Conservation (phyloP, 2,329 filamentous ascomycete genomes). For the Metarhizium robertsii region DNA sequence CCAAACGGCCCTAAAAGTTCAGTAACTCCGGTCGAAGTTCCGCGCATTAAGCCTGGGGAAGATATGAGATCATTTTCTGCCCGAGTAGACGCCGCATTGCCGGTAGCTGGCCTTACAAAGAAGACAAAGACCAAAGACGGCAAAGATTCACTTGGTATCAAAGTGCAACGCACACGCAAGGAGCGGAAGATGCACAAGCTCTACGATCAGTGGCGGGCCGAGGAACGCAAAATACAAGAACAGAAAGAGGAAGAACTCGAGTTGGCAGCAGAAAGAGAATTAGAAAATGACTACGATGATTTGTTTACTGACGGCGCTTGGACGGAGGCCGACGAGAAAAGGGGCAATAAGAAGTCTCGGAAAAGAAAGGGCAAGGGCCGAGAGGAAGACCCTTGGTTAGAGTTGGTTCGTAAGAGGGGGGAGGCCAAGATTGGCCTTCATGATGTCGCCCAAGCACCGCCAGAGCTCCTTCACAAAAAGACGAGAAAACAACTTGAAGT, state of each 20-base stretch:
- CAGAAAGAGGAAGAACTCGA: slow-evolving; percentile 57
- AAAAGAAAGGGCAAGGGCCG: slow-evolving; percentile 36
- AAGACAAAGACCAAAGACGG: slow-evolving; percentile 48
- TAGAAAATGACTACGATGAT: slow-evolving; percentile 46
- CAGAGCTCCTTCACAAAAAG: slow-evolving; percentile 55
- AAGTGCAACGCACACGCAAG: slow-evolving; percentile 67
- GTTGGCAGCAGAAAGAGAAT: slow-evolving; percentile 51
- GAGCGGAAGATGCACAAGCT: slow-evolving; percentile 76
- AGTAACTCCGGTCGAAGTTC: slow-evolving; percentile 28
- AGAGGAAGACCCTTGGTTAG: slow-evolving; percentile 67
- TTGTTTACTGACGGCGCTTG: slow-evolving; percentile 24
- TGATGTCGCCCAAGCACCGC: slow-evolving; percentile 65
- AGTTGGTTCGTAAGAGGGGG: slow-evolving; percentile 57
- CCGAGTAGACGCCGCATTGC: slow-evolving; percentile 77
- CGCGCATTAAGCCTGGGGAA: slow-evolving; percentile 76
- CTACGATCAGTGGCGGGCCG: slow-evolving; percentile 67
- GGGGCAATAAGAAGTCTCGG: slow-evolving; percentile 13
- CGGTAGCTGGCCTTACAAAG: slow-evolving; percentile 59
- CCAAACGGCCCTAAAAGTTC: slow-evolving; percentile 12
- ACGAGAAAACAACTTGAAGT: slow-evolving; percentile 23
- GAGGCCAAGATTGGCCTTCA: slow-evolving; percentile 42
- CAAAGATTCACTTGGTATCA: slow-evolving; percentile 55
- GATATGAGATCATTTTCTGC: slow-evolving; percentile 70
- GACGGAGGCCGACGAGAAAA: slow-evolving; percentile 33
- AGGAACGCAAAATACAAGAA: slow-evolving; percentile 54